These are phyloP conservation scores for Diaporthe australafricana DNA, from an alignment of 2,329 filamentous ascomycete genomes.

Conservation along the genomic window DNA sequence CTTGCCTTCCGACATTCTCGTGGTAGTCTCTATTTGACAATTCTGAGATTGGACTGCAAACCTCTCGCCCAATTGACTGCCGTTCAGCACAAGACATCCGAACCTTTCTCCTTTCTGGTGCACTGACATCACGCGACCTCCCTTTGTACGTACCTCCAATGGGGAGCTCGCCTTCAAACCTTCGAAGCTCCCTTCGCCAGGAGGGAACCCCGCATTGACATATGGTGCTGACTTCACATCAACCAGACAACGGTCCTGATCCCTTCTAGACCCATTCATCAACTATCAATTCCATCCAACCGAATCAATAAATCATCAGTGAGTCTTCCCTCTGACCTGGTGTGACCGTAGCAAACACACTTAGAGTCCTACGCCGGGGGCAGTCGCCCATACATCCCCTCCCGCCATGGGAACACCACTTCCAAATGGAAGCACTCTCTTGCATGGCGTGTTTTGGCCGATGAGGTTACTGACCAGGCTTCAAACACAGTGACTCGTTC, in stretches of 20 bases:
- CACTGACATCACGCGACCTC: slow-evolving; percentile 27
- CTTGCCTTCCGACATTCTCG: background rate
- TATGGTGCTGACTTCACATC: slow-evolving; percentile 14
- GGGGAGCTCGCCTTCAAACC: slow-evolving; percentile 9
- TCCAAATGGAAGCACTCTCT: background rate
- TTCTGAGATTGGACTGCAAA: background rate
- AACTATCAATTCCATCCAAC: slow-evolving; percentile 11
- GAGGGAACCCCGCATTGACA: slow-evolving; percentile 25
- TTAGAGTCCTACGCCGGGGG: background rate
- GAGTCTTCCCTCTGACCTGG: slow-evolving; percentile 11
- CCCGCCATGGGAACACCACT: background rate
- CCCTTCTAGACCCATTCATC: slow-evolving; percentile 4
- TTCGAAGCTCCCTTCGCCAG: slow-evolving; percentile 16
- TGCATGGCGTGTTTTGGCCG: background rate
- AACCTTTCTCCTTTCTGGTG: background rate
- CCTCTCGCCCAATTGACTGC: slow-evolving; percentile 1
- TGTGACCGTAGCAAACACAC: background rate
- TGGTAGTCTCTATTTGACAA: background rate
- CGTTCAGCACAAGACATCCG: background rate
- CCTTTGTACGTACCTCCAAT: slow-evolving; percentile 18
- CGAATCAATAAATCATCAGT: slow-evolving; percentile 16
- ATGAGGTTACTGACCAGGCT: background rate
- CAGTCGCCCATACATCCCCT: background rate
- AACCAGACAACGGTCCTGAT: slow-evolving; percentile 13
- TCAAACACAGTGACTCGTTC: slow-evolving; percentile 87